These are phyloP conservation scores for Epichloe gansuensis DNA, from an alignment of 2,329 filamentous ascomycete genomes.

Conservation along the genomic window DNA sequence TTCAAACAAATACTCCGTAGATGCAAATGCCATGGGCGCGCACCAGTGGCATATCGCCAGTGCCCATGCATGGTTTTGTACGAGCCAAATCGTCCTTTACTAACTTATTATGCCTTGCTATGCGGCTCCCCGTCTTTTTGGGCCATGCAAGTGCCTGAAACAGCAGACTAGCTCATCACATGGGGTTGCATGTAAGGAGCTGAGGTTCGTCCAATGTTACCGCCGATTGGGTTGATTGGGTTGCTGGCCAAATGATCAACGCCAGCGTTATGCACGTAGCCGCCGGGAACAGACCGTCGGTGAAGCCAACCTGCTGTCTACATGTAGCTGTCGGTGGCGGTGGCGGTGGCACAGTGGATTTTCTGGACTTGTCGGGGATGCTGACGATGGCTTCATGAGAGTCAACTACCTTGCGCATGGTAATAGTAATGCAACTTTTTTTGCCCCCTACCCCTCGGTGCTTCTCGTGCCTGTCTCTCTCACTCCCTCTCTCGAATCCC, in stretches of 20 bases:
- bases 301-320: slow-evolving; percentile 6
- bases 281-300: slow-evolving; percentile 12
- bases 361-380: background rate
- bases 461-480: background rate
- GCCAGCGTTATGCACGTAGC: slow-evolving; percentile 10
- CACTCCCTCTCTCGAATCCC: background rate
- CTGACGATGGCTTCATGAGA: slow-evolving; percentile 5
- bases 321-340: background rate
- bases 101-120: background rate
- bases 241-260: slow-evolving; percentile 9
- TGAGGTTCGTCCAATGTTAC: slow-evolving; percentile 1
- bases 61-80: background rate
- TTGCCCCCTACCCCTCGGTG: background rate
- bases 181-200: slow-evolving; percentile 3
- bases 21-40: background rate
- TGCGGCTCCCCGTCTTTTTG: slow-evolving; percentile 4
- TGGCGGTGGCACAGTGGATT: slow-evolving; percentile 5
- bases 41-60: background rate
- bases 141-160: slow-evolving; percentile 7
- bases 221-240: slow-evolving; percentile 10
- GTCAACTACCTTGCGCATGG: background rate
- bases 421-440: background rate
- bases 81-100: background rate
- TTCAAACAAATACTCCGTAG: background rate
- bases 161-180: slow-evolving; percentile 2